A percentile compares a stretch with the other conserved stretches of the same genome.
These are phyloP conservation scores for Piper betle DNA, from an alignment of 164 flowering plant genomes.

Conservation along the genomic window DNA sequence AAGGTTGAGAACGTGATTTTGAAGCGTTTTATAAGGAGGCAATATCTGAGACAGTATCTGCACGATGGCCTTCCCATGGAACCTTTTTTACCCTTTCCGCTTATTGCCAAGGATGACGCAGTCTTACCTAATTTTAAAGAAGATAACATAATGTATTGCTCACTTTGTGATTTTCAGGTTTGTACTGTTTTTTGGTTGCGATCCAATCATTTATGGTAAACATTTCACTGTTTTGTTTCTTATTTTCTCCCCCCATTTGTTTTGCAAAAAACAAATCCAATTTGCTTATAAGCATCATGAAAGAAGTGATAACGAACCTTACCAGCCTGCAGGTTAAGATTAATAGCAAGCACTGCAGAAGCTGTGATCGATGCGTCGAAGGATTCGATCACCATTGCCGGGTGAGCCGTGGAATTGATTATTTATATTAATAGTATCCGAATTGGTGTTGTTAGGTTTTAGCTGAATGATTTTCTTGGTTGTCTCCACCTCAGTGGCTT, in stretches of 20 bases:
- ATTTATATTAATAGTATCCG: not conserved
- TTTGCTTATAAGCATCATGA: too few species aligned
- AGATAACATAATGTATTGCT: constrained; percentile 64
- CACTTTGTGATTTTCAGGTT: constrained; percentile 79
- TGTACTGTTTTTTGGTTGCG: not conserved
- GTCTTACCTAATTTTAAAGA: constrained; percentile 45
- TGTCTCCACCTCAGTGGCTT: constrained; percentile 55
- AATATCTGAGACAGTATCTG: constrained; percentile 53
- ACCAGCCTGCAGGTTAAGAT: constrained; percentile 48
- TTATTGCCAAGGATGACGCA: constrained; percentile 56
- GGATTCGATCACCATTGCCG: constrained; percentile 99
- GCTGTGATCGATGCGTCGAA: constrained; percentile 90
- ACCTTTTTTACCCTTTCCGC: constrained; percentile 73
- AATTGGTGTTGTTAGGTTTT: not conserved
- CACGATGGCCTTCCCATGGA: constrained; percentile 38
- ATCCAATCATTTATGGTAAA: not conserved
- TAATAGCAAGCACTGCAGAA: constrained; percentile 89
- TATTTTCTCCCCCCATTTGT: not conserved
- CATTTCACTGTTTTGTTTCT: not conserved
- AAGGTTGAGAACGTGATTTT: constrained; percentile 75
- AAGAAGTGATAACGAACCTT: not conserved
- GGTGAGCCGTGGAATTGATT: constrained; percentile 23
- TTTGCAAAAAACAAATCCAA: too few species aligned
- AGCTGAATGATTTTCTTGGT: not conserved
- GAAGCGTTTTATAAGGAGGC: constrained; percentile 54